A percentile compares a stretch with the other conserved stretches of the same genome.
These are phyloP conservation scores for Asterella californica DNA, from an alignment of 225 moss, liverwort and hornwort genomes.

Conservation along the genomic window DNA sequence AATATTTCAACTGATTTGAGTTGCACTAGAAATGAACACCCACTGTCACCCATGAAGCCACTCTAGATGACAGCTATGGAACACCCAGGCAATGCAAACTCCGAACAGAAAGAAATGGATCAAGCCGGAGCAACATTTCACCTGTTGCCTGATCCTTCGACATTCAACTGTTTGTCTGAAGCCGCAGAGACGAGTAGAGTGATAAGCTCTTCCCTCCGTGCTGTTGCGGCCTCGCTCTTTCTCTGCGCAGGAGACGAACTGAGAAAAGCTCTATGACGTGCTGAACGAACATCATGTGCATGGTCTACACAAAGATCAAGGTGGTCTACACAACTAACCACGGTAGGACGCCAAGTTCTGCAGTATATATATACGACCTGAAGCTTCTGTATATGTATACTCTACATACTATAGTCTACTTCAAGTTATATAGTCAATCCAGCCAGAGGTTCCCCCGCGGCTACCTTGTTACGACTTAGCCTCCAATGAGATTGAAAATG, in stretches of 20 bases:
- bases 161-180: slow-evolving; percentile 40
- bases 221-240: slow-evolving; percentile 65
- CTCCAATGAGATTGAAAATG: no score
- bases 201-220: slow-evolving; percentile 77
- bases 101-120: background rate
- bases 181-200: slow-evolving; percentile 49
- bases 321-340: background rate
- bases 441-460: no score
- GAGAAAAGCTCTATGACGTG: background rate
- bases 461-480: no score
- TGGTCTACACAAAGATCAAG: background rate
- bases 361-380: no score
- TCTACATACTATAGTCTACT: no score
- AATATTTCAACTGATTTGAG: background rate
- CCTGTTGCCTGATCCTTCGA: background rate
- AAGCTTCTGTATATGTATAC: no score
- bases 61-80: background rate
- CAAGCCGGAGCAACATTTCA: background rate
- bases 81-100: background rate
- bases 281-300: background rate
- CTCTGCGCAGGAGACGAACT: slow-evolving; percentile 47
- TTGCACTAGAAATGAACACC: background rate
- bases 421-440: no score
- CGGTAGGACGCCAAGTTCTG: background rate
- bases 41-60: background rate